Base-by-base conservation (phyloP, 2,329 filamentous ascomycete species). In the Sarocladium brachiariae region DNA sequence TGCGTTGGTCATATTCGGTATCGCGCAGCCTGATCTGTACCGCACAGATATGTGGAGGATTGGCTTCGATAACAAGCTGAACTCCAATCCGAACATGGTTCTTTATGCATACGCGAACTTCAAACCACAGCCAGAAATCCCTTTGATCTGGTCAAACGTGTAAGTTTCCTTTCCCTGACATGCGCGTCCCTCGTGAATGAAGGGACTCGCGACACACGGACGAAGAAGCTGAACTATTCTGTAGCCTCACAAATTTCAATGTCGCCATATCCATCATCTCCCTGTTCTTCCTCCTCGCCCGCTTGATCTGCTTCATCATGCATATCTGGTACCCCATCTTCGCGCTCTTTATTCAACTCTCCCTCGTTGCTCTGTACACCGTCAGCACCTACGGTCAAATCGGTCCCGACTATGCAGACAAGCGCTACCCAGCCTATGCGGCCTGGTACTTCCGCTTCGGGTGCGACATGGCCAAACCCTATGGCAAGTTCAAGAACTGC, bases 381-480 rank as follows among this genome's bases (percentile, higher is more conserved):
- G 75, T 81, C 58, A 84, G 81, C 65, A 69, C 85, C 53, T 82
- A 83, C 64, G 83, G 84, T 46, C 87, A 91, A 65, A 81, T 85
- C 50, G 83, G 84, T 10, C 83, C 85, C 25, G 87, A 92, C 67
- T 80, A 84, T 61, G 79, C 78, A 56, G 87, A 92, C 65, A 68
- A 78, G 5, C 65, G 72, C 38, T 77, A 83, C 59, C 77, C 77
- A 4, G 82, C 83, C 59, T 72, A 74, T 23, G 74, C 80, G 23
- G 77, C 86, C 6, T 92, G 87, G 87, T 91, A 90, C 64, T 80
- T 91, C 58, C 77, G 78, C 50, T 81, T 86, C 64, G 80, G 78
- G 54, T 92, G 87, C 68, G 71, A 67, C 50, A 73, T 84, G 33
- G 82, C 83, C 2, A 71, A 70, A 50, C 70, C 75, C 4, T 74